phyloP scores from a whole-genome alignment of 2,329 filamentous ascomycete species.

The Talaromyces sp. region DNA sequence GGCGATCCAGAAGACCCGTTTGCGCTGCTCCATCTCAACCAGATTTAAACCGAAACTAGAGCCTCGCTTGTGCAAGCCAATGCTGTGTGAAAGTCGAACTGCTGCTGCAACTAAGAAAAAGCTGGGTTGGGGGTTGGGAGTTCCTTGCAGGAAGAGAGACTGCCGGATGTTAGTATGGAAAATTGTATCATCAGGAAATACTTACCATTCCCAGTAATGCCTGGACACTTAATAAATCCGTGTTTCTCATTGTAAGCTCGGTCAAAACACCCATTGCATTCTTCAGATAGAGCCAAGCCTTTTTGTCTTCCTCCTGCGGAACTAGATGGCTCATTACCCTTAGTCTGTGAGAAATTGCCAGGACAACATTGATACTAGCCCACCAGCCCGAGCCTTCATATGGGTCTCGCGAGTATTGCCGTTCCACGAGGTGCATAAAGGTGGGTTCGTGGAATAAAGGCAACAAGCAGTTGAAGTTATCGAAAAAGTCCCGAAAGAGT shows the following conservation, averaged over 20 bases:
- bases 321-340: slow-evolving; percentile 94
- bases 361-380: slow-evolving; percentile 88
- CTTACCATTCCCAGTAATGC: slow-evolving; percentile 80
- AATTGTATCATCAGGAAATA: background rate
- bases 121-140: slow-evolving; percentile 90
- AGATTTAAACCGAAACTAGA: slow-evolving; percentile 90
- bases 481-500: slow-evolving; percentile 87
- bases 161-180: slow-evolving; percentile 19
- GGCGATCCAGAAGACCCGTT: slow-evolving; percentile 72
- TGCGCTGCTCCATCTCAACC: slow-evolving; percentile 87
- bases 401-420: slow-evolving; percentile 86
- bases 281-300: slow-evolving; percentile 93
- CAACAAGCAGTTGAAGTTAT: slow-evolving; percentile 99
- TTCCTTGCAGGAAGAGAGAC: slow-evolving; percentile 89
- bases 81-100: slow-evolving; percentile 84
- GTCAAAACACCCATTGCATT: slow-evolving; percentile 92
- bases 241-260: slow-evolving; percentile 92
- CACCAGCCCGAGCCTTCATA: slow-evolving; percentile 97
- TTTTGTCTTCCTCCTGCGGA: slow-evolving; percentile 83
- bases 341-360: slow-evolving; percentile 89
- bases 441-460: slow-evolving; percentile 96
- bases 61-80: slow-evolving; percentile 89
- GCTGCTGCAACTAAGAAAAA: slow-evolving; percentile 89
- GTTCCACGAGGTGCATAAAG: slow-evolving; percentile 94
- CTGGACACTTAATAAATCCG: slow-evolving; percentile 90